Percentiles rank a stretch among this genome's conserved stretches.
Conservation (phyloP, 2,329 filamentous ascomycete species). For the Ophiostoma triangulosporum region DNA sequence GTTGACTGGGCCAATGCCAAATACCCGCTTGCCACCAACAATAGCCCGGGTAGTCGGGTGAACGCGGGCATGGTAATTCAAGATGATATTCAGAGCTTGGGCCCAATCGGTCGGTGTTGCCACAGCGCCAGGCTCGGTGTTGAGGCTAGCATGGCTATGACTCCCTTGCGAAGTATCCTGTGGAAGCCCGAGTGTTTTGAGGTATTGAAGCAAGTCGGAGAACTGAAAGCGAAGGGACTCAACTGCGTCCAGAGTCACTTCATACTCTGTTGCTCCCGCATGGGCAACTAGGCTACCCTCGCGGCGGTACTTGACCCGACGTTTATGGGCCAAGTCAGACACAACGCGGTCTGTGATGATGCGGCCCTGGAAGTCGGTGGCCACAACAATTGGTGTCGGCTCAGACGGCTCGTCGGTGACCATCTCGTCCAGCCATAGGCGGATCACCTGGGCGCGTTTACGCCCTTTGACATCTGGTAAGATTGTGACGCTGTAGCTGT, state of each 20-base stretch:
- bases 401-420: neutral
- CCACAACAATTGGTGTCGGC: neutral
- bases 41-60: neutral
- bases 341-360: neutral
- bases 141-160: neutral
- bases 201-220: neutral
- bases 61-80: conserved; percentile 26
- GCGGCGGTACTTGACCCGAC: neutral
- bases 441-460: neutral
- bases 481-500: neutral
- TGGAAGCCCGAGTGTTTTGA: neutral
- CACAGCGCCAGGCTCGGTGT: neutral
- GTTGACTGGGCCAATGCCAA: conserved; percentile 17
- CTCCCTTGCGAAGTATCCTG: neutral
- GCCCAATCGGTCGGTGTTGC: conserved; percentile 23
- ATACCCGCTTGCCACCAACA: conserved; percentile 12
- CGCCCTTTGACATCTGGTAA: neutral
- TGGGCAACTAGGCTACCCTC: neutral
- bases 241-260: neutral
- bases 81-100: conserved; percentile 60
- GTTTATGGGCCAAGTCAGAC: neutral
- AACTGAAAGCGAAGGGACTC: neutral
- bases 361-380: neutral
- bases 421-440: neutral
- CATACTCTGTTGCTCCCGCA: neutral